Evolutionary conservation across 2,329 filamentous ascomycete genomes (phyloP).

Genomic region (Trichoderma sp.): DNA sequence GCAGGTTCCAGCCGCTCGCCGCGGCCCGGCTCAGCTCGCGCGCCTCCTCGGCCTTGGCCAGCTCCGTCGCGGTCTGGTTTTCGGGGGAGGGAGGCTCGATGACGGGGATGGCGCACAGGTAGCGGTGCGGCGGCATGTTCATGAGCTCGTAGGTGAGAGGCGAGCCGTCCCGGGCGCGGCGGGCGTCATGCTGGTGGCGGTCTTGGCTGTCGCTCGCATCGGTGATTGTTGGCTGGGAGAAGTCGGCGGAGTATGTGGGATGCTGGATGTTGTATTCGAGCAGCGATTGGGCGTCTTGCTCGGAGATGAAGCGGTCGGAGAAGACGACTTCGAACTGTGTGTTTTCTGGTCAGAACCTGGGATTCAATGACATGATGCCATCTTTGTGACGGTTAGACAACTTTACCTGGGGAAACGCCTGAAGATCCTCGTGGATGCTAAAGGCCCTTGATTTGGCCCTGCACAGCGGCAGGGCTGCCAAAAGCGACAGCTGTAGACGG

Average conservation of each 20-base stretch:
- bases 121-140: constrained; percentile 68
- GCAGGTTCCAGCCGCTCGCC: constrained; percentile 75
- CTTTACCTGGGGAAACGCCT: constrained; percentile 80
- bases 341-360: background rate
- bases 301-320: constrained; percentile 70
- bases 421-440: constrained; percentile 84
- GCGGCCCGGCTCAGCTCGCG: constrained; percentile 78
- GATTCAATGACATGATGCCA: background rate
- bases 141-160: constrained; percentile 70
- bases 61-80: constrained; percentile 67
- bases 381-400: background rate
- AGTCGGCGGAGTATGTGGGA: constrained; percentile 46
- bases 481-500: constrained; percentile 49
- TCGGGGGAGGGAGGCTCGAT: constrained; percentile 60
- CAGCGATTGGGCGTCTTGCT: constrained; percentile 66
- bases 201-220: constrained; percentile 34
- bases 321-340: constrained; percentile 78
- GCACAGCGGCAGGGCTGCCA: constrained; percentile 50
- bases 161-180: constrained; percentile 16
- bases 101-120: constrained; percentile 82
- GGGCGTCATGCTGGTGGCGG: constrained; percentile 38
- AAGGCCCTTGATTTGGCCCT: constrained; percentile 61
- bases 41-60: constrained; percentile 73
- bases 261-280: constrained; percentile 49
- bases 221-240: constrained; percentile 46